Evolutionary conservation across 1,139 yeast species (phyloP), one percentile per base, ranked within the genome.

Genomic region (Magnusiomyces starmeri): DNA sequence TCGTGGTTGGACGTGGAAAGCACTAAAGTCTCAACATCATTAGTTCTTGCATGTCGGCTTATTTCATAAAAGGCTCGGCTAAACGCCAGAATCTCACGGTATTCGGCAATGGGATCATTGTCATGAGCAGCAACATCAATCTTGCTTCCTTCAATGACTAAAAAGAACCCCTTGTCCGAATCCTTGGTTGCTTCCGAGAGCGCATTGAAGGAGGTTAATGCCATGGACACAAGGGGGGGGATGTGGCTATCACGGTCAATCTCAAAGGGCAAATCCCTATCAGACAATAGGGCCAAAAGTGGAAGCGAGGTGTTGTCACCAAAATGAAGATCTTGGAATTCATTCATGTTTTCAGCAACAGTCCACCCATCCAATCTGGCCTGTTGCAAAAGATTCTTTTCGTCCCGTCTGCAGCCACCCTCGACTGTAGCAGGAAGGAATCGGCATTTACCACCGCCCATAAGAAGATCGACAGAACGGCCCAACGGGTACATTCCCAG

Each of bases 121-220:
- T 77, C 79, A 66, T 88, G 96, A 40, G 95, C 95, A 3, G 95
- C 95, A 66, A 88, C 96, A 67, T 88, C 96, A 61, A 88, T 87
- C 66, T 96, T 75, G 14, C 94, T 84, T 8, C 95, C 95, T 71
- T 88, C 96, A 55, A 88, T 78, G 65, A 88, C 65, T 50, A 88
- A 65, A 69, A 88, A 87, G 66, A 88, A 87, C 0, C 96, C 96
- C 59, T 83, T 69, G 20, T 85, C 90, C 1, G 83, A 75, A 57
- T 85, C 76, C 57, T 75, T 69, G 1, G 92, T 77, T 22, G 90
- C 89, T 52, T 76, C 70, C 6, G 76, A 71, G 57, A 88, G 72
- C 0, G 88, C 81, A 26, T 72, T 76, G 58, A 87, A 67, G 0
- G 96, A 95, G 4, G 85, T 79, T 43, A 72, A 65, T 1, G 87